Conservation (phyloP, 2,329 filamentous ascomycete species). For the Xylariaceae sp. region DNA sequence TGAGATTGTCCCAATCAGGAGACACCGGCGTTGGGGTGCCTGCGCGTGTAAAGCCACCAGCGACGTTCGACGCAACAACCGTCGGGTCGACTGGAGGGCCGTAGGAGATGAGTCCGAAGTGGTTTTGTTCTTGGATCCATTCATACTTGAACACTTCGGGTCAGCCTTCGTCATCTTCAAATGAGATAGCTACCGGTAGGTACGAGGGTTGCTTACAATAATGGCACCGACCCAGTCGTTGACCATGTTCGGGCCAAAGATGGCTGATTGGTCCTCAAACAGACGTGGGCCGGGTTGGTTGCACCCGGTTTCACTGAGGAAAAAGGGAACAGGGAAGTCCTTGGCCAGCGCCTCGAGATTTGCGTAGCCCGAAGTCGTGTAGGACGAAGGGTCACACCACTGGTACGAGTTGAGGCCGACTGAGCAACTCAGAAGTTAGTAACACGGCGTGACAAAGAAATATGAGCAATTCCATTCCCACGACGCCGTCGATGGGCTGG, state of each 20-base stretch:
- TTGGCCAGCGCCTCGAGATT: conserved; percentile 63
- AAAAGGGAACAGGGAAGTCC: conserved; percentile 76
- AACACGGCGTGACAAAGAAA: neutral
- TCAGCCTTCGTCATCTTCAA: neutral
- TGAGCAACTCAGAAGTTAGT: conserved; percentile 2
- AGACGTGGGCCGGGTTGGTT: conserved; percentile 59
- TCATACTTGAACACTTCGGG: conserved; percentile 35
- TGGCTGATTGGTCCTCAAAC: conserved; percentile 70
- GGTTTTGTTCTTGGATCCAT: conserved; percentile 80
- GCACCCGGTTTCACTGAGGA: conserved; percentile 87
- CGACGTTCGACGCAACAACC: conserved; percentile 50
- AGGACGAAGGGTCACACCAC: conserved; percentile 63
- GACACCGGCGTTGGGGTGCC: conserved; percentile 69
- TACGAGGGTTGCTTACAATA: conserved; percentile 39
- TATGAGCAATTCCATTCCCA: neutral
- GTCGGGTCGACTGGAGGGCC: conserved; percentile 54
- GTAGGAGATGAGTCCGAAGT: conserved; percentile 79
- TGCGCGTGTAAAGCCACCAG: conserved; percentile 64
- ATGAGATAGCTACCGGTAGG: neutral
- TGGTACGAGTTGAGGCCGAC: conserved; percentile 79
- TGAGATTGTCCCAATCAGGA: conserved; percentile 76
- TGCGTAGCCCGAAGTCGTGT: conserved; percentile 63
- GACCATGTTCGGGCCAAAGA: conserved; percentile 71
- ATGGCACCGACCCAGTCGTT: conserved; percentile 70
- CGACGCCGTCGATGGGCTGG: neutral